A percentile compares a stretch with the other conserved stretches of the same genome.
Conservation (phyloP, 495 filamentous ascomycete genomes). For the Neurospora sp. region DNA sequence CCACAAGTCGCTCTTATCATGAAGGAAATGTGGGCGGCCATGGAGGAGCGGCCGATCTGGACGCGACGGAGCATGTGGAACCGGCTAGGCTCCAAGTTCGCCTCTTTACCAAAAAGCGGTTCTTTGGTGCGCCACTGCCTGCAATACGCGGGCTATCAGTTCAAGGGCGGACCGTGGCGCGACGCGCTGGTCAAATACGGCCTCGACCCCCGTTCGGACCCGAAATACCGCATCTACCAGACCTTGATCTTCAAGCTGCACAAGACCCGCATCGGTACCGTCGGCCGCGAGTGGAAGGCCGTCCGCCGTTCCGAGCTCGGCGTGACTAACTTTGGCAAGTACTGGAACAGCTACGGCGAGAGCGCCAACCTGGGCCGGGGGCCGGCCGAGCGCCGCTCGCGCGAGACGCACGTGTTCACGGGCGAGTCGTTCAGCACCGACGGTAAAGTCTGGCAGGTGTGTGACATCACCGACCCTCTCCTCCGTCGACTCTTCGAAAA, state of each 20-base stretch:
- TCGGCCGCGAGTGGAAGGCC: slow-evolving; percentile 36
- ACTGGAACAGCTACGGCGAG: slow-evolving; percentile 24
- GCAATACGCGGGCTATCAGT: slow-evolving; percentile 78
- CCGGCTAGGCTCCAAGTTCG: slow-evolving; percentile 40
- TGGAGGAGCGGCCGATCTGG: slow-evolving; percentile 72
- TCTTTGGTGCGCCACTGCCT: slow-evolving; percentile 52
- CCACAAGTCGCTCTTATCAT: slow-evolving; percentile 47
- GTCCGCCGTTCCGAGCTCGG: slow-evolving; percentile 19
- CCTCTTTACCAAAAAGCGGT: slow-evolving; percentile 24
- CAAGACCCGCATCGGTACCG: slow-evolving; percentile 31
- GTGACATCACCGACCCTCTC: slow-evolving; percentile 78
- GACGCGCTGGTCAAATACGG: slow-evolving; percentile 78
- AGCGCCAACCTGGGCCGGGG: slow-evolving; percentile 2
- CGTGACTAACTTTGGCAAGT: slow-evolving; percentile 23
- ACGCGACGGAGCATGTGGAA: slow-evolving; percentile 73
- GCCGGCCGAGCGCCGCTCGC: slow-evolving; percentile 17
- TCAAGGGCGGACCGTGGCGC: slow-evolving; percentile 80
- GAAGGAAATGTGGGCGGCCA: slow-evolving; percentile 43
- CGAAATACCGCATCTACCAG: slow-evolving; percentile 71
- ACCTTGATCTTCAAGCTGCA: slow-evolving; percentile 67
- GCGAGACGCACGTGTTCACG: slow-evolving; percentile 67
- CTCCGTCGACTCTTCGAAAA: slow-evolving; percentile 43
- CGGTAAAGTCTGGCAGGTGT: slow-evolving; percentile 85
- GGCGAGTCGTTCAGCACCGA: slow-evolving; percentile 56
- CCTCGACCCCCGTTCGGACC: slow-evolving; percentile 68